These are phyloP conservation scores for Rhizopus delemar DNA, from an alignment of 371 early-diverging fungal genomes.

Conservation along the genomic window DNA sequence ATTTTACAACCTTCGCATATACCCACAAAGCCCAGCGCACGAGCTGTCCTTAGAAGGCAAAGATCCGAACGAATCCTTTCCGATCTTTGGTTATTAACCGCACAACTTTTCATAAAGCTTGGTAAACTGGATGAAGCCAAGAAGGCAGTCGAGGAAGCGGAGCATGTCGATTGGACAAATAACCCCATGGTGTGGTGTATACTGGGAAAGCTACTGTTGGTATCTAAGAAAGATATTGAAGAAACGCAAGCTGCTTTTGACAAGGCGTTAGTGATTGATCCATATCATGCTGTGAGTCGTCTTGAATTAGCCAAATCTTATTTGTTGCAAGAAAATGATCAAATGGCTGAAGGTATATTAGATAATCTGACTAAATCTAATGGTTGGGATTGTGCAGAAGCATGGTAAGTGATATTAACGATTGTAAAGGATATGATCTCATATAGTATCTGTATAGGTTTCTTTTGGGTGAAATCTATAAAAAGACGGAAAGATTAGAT, in stretches of 20 bases:
- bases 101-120: constrained; percentile 56
- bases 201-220: constrained; percentile 50
- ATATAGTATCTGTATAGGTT: constrained; percentile 36
- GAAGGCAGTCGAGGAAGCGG: constrained; percentile 70
- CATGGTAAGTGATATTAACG: constrained; percentile 46
- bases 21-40: constrained; percentile 29
- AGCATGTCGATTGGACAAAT: constrained; percentile 55
- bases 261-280: constrained; percentile 55
- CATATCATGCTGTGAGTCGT: constrained; percentile 44
- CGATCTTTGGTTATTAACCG: constrained; percentile 65
- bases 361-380: constrained; percentile 53
- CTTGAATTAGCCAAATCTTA: constrained; percentile 52
- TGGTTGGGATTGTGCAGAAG: constrained; percentile 69
- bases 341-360: constrained; percentile 61
- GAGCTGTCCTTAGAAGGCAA: constrained; percentile 20
- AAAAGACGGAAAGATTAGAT: constrained; percentile 55
- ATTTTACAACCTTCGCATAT: constrained; percentile 25
- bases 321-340: constrained; percentile 40
- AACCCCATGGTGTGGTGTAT: constrained; percentile 64
- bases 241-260: constrained; percentile 54
- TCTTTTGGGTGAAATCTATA: constrained; percentile 58
- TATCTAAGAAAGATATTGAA: constrained; percentile 41
- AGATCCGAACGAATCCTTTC: constrained; percentile 35
- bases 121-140: constrained; percentile 63
- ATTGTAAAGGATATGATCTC: not conserved